Evolutionary conservation across 768 basidiomycete species (phyloP).

Genomic region (Suillus bovinus): DNA sequence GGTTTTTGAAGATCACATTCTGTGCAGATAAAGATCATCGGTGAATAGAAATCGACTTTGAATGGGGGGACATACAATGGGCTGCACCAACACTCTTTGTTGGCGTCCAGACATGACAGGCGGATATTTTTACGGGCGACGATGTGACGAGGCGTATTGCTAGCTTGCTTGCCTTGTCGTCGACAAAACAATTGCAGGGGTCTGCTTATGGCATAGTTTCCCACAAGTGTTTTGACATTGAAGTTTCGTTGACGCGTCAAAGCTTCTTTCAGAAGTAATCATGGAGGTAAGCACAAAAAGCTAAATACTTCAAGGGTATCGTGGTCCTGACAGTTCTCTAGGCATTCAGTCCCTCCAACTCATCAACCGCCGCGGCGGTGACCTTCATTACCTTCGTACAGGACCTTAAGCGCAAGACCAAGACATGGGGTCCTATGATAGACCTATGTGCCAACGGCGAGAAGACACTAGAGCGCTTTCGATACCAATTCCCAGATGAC

Average conservation of each 20-base stretch:
- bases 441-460: conserved; percentile 93
- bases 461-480: conserved; percentile 94
- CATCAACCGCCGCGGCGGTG: conserved; percentile 97
- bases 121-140: conserved; percentile 9
- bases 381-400: conserved; percentile 99
- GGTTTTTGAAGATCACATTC: conserved; percentile 99
- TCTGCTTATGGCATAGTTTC: conserved; percentile 24
- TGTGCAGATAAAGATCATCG: conserved; percentile 32
- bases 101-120: conserved; percentile 86
- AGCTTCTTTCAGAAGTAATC: conserved; percentile 20
- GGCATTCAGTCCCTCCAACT: conserved; percentile 76
- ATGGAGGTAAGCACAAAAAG: conserved; percentile 28
- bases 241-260: conserved; percentile 20
- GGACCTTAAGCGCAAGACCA: conserved; percentile 96
- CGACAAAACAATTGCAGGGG: conserved; percentile 1
- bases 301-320: neutral
- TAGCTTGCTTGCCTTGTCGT: neutral
- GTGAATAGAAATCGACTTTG: conserved; percentile 1
- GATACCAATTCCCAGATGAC: conserved; percentile 95
- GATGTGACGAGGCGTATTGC: conserved; percentile 8
- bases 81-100: conserved; percentile 98
- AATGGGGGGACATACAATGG: conserved; percentile 72
- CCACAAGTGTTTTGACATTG: conserved; percentile 16
- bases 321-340: conserved; percentile 22
- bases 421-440: conserved; percentile 96